Evolutionary conservation across 768 basidiomycete species (phyloP).

Genomic region (Tricholoma sp.): DNA sequence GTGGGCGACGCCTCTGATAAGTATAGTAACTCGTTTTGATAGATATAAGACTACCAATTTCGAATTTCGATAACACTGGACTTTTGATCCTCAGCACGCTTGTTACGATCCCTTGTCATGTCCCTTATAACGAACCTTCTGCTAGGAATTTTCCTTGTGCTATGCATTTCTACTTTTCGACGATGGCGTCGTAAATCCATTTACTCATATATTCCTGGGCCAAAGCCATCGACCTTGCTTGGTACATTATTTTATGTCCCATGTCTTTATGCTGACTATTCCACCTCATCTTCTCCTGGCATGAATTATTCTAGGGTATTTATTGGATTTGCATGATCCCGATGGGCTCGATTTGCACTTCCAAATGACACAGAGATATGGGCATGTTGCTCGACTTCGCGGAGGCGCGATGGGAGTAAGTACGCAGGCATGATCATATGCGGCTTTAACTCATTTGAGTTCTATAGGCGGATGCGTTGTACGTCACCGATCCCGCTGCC

Average conservation of each 20-base stretch:
- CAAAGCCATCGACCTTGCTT: slow-evolving; percentile 10
- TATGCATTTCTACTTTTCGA: background rate
- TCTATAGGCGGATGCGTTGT: slow-evolving; percentile 19
- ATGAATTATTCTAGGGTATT: slow-evolving; percentile 9
- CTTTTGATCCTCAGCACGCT: background rate
- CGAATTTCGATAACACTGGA: background rate
- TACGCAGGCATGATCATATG: background rate
- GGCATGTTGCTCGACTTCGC: slow-evolving; percentile 16
- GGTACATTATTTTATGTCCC: slow-evolving; percentile 1
- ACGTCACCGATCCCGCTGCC: slow-evolving; percentile 20
- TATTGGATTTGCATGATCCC: slow-evolving; percentile 17
- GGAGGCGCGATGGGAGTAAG: slow-evolving; percentile 17
- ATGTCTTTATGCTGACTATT: background rate
- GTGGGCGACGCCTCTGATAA: background rate
- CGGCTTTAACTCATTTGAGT: background rate
- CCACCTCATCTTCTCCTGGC: background rate
- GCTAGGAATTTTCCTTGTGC: background rate
- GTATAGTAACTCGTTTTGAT: background rate
- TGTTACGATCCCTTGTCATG: background rate
- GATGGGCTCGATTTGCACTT: slow-evolving; percentile 16
- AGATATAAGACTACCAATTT: background rate
- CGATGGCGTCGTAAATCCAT: slow-evolving; percentile 1
- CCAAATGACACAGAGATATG: slow-evolving; percentile 18
- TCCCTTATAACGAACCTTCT: background rate
- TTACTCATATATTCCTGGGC: slow-evolving; percentile 11